These are phyloP conservation scores for Penicillium sp. DNA, from an alignment of 2,329 filamentous ascomycete genomes.

Conservation along the genomic window DNA sequence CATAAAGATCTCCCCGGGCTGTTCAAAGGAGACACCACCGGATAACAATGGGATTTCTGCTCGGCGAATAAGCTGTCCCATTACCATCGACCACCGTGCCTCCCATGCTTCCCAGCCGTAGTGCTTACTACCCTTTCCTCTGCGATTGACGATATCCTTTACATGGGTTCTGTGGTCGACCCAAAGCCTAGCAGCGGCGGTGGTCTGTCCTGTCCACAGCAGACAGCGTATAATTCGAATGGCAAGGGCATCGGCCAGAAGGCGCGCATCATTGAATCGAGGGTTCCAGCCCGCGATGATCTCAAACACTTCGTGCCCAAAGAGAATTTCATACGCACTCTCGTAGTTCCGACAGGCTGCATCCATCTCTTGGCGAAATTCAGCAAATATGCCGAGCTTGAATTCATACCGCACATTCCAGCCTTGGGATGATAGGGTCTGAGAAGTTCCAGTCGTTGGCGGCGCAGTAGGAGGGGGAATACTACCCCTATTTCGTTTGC, in stretches of 20 bases:
- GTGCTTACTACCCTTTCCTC: slow-evolving; percentile 78
- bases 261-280: slow-evolving; percentile 87
- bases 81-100: slow-evolving; percentile 63
- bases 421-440: slow-evolving; percentile 75
- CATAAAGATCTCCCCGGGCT: slow-evolving; percentile 27
- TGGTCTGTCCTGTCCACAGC: slow-evolving; percentile 74
- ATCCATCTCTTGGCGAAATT: slow-evolving; percentile 91
- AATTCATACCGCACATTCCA: slow-evolving; percentile 96
- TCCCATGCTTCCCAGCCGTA: slow-evolving; percentile 97
- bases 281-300: slow-evolving; percentile 85
- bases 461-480: slow-evolving; percentile 78
- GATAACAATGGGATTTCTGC: slow-evolving; percentile 49
- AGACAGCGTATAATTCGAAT: slow-evolving; percentile 79
- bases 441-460: slow-evolving; percentile 77
- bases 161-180: slow-evolving; percentile 69
- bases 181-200: slow-evolving; percentile 76
- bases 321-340: slow-evolving; percentile 76
- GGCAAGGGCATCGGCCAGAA: slow-evolving; percentile 75
- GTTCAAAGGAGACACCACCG: slow-evolving; percentile 26
- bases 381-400: slow-evolving; percentile 84
- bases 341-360: slow-evolving; percentile 80
- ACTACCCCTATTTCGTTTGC: slow-evolving; percentile 76
- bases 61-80: slow-evolving; percentile 57
- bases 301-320: slow-evolving; percentile 80
- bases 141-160: slow-evolving; percentile 71